Evolutionary conservation across 1,139 yeast genomes (phyloP).

Genomic region (Sugiyamaella grinbergsii): DNA sequence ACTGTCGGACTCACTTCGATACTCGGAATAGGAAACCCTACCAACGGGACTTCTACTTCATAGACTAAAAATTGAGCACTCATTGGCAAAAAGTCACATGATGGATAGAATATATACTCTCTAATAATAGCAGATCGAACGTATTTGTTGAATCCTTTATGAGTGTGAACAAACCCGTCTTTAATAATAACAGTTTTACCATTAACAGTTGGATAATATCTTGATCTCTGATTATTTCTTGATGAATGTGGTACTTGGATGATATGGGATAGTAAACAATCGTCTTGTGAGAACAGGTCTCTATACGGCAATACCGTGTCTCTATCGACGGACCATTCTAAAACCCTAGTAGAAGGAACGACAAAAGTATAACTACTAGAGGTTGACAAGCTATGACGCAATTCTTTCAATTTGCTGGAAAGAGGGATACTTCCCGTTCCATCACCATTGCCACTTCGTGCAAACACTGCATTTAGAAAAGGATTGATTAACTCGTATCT

Average conservation of each 20-base stretch:
- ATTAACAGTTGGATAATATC: slow-evolving; percentile 59
- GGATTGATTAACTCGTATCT: slow-evolving; percentile 51
- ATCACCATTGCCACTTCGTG: slow-evolving; percentile 40
- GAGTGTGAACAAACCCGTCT: slow-evolving; percentile 53
- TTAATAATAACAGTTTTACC: slow-evolving; percentile 60
- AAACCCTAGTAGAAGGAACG: slow-evolving; percentile 50
- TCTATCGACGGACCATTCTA: slow-evolving; percentile 53
- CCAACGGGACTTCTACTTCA: slow-evolving; percentile 50
- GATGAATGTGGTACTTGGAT: slow-evolving; percentile 47
- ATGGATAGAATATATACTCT: slow-evolving; percentile 51
- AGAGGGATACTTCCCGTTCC: slow-evolving; percentile 50
- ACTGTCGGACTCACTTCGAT: slow-evolving; percentile 32
- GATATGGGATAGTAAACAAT: slow-evolving; percentile 72
- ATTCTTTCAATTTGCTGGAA: slow-evolving; percentile 52
- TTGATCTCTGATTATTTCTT: slow-evolving; percentile 48
- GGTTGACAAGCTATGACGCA: slow-evolving; percentile 48
- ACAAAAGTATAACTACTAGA: slow-evolving; percentile 39
- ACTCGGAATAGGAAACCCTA: slow-evolving; percentile 42
- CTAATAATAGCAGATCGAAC: slow-evolving; percentile 50
- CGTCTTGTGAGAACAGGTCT: slow-evolving; percentile 65
- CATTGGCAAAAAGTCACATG: slow-evolving; percentile 50
- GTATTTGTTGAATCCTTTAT: slow-evolving; percentile 53
- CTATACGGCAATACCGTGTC: slow-evolving; percentile 50
- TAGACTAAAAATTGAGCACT: slow-evolving; percentile 52
- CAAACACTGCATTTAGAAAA: slow-evolving; percentile 65